Evolutionary conservation across 73 alveolate genomes (phyloP).

Genomic region (Paramecium biaurelia): DNA sequence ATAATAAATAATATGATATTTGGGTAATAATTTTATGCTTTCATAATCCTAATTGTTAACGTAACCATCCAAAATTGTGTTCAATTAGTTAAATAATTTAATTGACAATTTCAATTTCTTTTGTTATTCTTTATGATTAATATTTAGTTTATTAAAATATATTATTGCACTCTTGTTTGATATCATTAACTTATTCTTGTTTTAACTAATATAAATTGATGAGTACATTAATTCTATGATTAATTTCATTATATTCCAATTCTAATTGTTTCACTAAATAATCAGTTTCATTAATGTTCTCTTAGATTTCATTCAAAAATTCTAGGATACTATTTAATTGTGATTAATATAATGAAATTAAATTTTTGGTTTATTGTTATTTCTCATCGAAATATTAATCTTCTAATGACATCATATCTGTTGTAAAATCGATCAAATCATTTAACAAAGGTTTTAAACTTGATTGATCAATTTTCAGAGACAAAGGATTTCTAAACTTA

Average conservation of each 20-base stretch:
- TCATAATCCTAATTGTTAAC: not conserved
- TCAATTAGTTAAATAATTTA: not conserved
- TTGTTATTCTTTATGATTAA: not conserved
- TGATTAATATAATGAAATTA: not conserved
- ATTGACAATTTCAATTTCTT: not conserved
- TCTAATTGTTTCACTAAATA: not conserved
- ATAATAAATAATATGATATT: not conserved
- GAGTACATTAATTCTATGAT: conserved; percentile 16
- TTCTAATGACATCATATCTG: not conserved
- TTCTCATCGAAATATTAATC: not conserved
- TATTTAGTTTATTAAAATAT: not conserved
- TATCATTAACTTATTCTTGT: conserved; percentile 18
- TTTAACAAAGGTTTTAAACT: not conserved
- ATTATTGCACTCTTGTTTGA: conserved; percentile 15
- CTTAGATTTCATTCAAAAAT: not conserved
- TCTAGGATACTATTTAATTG: not conserved
- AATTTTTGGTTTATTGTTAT: not conserved
- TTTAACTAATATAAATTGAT: conserved; percentile 8
- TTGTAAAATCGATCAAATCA: not conserved
- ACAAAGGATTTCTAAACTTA: conserved; percentile 4
- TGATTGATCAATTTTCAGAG: not conserved
- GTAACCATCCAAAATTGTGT: conserved; percentile 25
- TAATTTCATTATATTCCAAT: not conserved
- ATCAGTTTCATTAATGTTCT: not conserved
- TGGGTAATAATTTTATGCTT: not conserved